Conservation (phyloP, 2,329 filamentous ascomycete genomes). For the Didymella pinodella region DNA sequence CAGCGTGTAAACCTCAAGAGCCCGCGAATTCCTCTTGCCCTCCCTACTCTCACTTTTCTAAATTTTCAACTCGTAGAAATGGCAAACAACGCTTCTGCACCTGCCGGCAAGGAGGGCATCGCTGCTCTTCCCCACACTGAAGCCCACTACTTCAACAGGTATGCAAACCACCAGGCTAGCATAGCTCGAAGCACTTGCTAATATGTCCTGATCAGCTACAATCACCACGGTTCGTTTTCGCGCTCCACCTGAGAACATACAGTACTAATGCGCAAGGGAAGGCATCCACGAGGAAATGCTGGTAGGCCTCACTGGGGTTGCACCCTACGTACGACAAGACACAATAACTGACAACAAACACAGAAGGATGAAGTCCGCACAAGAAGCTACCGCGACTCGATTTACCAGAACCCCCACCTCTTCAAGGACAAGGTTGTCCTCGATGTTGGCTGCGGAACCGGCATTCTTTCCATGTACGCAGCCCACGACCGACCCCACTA, state of each 20-base stretch:
- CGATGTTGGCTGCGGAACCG: conserved; percentile 96
- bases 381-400: conserved; percentile 94
- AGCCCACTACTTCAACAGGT: conserved; percentile 99
- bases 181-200: conserved; percentile 42
- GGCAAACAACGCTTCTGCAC: conserved; percentile 37
- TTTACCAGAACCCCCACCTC: conserved; percentile 94
- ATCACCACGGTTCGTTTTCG: conserved; percentile 83
- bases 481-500: conserved; percentile 21
- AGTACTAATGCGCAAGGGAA: conserved; percentile 58
- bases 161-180: conserved; percentile 41
- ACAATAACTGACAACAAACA: conserved; percentile 22
- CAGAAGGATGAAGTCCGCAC: conserved; percentile 99
- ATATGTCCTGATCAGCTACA: conserved; percentile 72
- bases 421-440: conserved; percentile 94
- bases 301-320: conserved; percentile 64
- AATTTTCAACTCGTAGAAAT: conserved; percentile 26
- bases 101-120: conserved; percentile 44
- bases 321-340: conserved; percentile 1
- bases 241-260: conserved; percentile 41
- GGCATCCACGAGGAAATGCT: conserved; percentile 98
- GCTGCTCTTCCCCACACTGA: conserved; percentile 87
- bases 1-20: conserved; percentile 17
- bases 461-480: conserved; percentile 95
- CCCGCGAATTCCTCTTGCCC: conserved; percentile 14
- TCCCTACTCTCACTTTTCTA: conserved; percentile 15